Percentiles rank a stretch among this genome's conserved stretches.
Evolutionary conservation across 2,329 filamentous ascomycete species (phyloP).

Genomic region (Pseudogymnoascus sp.): DNA sequence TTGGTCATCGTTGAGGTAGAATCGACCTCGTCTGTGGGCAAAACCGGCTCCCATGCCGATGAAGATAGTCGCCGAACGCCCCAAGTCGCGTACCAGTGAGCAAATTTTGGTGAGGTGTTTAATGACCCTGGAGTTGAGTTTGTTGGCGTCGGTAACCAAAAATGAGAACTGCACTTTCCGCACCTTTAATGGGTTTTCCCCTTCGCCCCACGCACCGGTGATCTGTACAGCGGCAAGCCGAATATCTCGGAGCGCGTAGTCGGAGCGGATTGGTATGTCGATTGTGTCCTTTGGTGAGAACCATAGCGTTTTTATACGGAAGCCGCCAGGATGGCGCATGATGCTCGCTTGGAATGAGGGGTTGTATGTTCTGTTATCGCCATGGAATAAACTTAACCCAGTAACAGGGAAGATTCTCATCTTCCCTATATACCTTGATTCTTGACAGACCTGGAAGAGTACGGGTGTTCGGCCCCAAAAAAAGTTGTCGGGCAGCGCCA

Average conservation of each 20-base stretch:
- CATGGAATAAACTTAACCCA: neutral
- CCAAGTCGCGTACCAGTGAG: neutral
- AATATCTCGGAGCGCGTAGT: neutral
- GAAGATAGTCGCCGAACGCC: neutral
- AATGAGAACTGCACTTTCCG: neutral
- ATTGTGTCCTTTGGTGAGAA: conserved; percentile 2
- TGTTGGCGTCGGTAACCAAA: neutral
- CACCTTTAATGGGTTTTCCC: neutral
- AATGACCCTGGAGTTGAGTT: neutral
- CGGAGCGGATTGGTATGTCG: neutral
- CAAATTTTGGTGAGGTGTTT: neutral
- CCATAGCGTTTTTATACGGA: neutral
- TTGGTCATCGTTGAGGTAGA: neutral
- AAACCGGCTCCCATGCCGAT: neutral
- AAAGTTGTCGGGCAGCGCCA: neutral
- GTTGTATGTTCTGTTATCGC: neutral
- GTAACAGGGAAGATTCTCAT: neutral
- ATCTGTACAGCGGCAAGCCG: neutral
- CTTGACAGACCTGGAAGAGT: neutral
- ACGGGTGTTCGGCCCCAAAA: neutral
- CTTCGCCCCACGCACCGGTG: neutral
- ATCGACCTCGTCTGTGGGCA: neutral
- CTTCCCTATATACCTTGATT: conserved; percentile 1
- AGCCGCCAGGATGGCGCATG: neutral
- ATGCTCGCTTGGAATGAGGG: neutral